Evolutionary conservation across 2,329 filamentous ascomycete species (phyloP).

Genomic region (Dactylellina sp.): DNA sequence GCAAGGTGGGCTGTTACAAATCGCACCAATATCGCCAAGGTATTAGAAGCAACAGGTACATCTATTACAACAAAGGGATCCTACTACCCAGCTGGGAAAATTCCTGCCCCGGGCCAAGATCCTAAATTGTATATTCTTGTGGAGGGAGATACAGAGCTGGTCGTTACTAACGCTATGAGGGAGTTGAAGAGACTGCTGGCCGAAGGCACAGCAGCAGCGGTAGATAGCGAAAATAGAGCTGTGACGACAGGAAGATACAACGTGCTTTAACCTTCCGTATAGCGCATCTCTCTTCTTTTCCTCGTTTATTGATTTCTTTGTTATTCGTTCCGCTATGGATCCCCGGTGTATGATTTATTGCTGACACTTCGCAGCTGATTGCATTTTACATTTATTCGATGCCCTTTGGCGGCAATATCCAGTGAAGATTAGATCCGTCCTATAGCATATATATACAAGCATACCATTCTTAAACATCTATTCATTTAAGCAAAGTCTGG

Average conservation of each 20-base stretch:
- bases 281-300: neutral
- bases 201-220: conserved; percentile 89
- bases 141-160: conserved; percentile 93
- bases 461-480: too few relatives aligned
- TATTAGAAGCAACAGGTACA: conserved; percentile 91
- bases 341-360: neutral
- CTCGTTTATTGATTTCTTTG: neutral
- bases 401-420: too few relatives aligned
- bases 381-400: neutral
- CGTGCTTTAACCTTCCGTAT: conserved; percentile 72
- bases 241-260: conserved; percentile 86
- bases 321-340: neutral
- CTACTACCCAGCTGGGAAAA: conserved; percentile 85
- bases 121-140: conserved; percentile 99
- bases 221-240: conserved; percentile 83
- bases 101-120: conserved; percentile 77
- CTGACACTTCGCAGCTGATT: conserved; percentile 15
- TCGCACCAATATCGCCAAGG: conserved; percentile 97
- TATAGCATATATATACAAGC: neutral
- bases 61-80: conserved; percentile 98
- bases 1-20: conserved; percentile 99
- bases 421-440: too few relatives aligned
- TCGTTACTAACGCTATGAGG: conserved; percentile 88
- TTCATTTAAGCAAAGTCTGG: too few relatives aligned
- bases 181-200: conserved; percentile 88